Conservation (phyloP, 306 rosid genomes). For the Cicer bijugum region DNA sequence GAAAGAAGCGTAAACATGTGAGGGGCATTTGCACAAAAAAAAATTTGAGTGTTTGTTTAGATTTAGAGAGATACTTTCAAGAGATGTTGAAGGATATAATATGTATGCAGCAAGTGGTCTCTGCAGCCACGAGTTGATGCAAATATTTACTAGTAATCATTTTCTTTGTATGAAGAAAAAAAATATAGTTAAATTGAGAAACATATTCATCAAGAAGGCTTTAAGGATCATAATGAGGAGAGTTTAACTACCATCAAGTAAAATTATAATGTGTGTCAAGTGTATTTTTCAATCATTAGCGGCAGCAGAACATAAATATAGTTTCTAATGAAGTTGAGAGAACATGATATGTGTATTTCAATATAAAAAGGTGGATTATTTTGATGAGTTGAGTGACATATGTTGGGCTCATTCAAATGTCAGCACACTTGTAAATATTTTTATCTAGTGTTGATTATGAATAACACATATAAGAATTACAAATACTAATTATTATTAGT, state of each 20-base stretch:
- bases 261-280: background rate
- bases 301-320: background rate
- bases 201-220: background rate
- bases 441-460: too few relatives aligned
- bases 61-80: background rate
- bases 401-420: too few relatives aligned
- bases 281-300: background rate
- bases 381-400: too few relatives aligned
- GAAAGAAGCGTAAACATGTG: background rate
- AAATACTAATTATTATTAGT: too few relatives aligned
- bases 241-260: background rate
- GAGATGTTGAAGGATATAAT: background rate
- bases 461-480: too few relatives aligned
- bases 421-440: too few relatives aligned
- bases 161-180: background rate
- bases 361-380: background rate
- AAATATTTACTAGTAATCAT: background rate
- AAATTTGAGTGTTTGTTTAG: background rate
- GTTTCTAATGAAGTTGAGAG: background rate
- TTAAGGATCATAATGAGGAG: background rate
- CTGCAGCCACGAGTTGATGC: background rate
- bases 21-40: background rate
- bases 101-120: background rate
- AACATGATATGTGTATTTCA: background rate
- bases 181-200: background rate